Conservation (phyloP, 1,139 yeast species). For the Candida freyschussii region DNA sequence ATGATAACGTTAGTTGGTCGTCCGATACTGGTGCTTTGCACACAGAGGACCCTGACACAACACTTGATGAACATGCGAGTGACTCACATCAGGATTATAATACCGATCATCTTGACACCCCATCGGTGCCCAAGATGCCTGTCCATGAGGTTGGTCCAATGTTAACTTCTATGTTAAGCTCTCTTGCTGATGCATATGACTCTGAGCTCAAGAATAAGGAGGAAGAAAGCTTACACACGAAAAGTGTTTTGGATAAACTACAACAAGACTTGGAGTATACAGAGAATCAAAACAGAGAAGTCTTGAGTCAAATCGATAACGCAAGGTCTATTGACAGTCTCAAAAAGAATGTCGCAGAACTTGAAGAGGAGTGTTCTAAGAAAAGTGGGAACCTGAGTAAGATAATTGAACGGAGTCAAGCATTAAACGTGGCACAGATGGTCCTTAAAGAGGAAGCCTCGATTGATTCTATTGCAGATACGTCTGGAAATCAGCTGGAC, state of each 20-base stretch:
- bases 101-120: slow-evolving; percentile 3
- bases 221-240: slow-evolving; percentile 29
- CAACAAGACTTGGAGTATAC: slow-evolving; percentile 22
- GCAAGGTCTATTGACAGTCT: slow-evolving; percentile 24
- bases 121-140: slow-evolving; percentile 20
- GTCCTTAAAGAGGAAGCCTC: slow-evolving; percentile 52
- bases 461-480: slow-evolving; percentile 26
- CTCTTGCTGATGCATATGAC: slow-evolving; percentile 42
- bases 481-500: slow-evolving; percentile 17
- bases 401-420: slow-evolving; percentile 54
- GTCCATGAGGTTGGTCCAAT: slow-evolving; percentile 25
- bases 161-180: slow-evolving; percentile 32
- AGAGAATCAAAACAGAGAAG: slow-evolving; percentile 18
- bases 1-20: background rate
- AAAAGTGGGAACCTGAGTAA: slow-evolving; percentile 34
- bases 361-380: slow-evolving; percentile 26
- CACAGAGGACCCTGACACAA: slow-evolving; percentile 14
- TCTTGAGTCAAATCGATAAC: slow-evolving; percentile 18
- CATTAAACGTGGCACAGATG: slow-evolving; percentile 50
- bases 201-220: slow-evolving; percentile 35
- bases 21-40: too few relatives aligned
- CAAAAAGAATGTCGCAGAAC: slow-evolving; percentile 27
- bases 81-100: background rate
- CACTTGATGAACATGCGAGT: slow-evolving; percentile 3
- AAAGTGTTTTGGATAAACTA: slow-evolving; percentile 18